Evolutionary conservation across 2,329 filamentous ascomycete species (phyloP), one percentile per base, ranked within the genome.

Genomic region (Aureobasidium sp.): DNA sequence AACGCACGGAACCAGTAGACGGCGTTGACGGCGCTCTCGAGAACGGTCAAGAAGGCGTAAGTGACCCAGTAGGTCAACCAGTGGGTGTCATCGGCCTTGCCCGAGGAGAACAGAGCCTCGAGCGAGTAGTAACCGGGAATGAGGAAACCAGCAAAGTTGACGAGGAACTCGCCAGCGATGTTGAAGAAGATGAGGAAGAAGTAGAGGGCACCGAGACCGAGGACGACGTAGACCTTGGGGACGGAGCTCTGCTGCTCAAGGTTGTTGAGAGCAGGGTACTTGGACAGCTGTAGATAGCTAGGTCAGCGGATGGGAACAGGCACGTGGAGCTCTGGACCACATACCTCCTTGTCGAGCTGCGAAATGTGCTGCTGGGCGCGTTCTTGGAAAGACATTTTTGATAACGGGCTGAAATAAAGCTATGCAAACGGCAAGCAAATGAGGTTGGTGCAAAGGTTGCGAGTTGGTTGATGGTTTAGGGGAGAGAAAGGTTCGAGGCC

Each of bases 171-270:
- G 69, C 90, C 90, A 66, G 88, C 90, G 67, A 94, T 88, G 83
- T 95, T 95, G 83, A 95, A 91, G 79, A 94, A 86, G 78, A 94
- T 90, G 69, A 94, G 85, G 81, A 93, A 91, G 79, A 94, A 91
- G 82, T 95, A 95, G 67, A 92, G 84, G 57, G 86, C 86, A 64
- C 77, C 87, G 63, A 90, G 73, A 69, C 90, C 90, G 69, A 93
- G 86, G 72, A 89, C 83, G 67, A 85, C 87, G 75, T 95, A 94
- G 71, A 89, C 87, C 82, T 95, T 95, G 73, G 90, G 90, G 55
- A 94, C 83, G 63, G 84, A 86, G 66, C 87, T 88, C 77, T 89
- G 86, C 83, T 87, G 89, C 84, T 95, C 90, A 71, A 94, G 83
- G 79, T 93, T 91, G 83, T 86, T 88, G 74, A 94, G 84, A 71